phyloP scores from a whole-genome alignment of 768 basidiomycete species.

The Pisolithus microcarpus region DNA sequence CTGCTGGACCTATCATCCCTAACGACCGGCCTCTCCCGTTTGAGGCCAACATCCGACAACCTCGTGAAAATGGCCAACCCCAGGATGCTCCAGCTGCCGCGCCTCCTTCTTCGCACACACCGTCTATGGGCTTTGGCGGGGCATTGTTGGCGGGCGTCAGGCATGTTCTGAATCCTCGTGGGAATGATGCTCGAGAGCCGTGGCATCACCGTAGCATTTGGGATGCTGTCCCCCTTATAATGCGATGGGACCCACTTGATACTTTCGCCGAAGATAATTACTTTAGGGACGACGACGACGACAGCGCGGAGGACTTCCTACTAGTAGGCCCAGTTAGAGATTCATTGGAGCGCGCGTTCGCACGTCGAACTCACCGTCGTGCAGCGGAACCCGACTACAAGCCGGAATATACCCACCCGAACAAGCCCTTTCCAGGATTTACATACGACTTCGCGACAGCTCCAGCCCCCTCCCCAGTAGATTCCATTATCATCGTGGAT shows the following conservation, averaged over 20 bases:
- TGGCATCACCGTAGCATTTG: constrained; percentile 13
- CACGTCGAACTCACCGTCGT: constrained; percentile 9
- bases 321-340: constrained; percentile 10
- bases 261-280: constrained; percentile 10
- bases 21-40: constrained; percentile 47
- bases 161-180: constrained; percentile 16
- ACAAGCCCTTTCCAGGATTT: constrained; percentile 51
- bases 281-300: constrained; percentile 10
- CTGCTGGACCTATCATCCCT: constrained; percentile 43
- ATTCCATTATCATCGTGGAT: constrained; percentile 36
- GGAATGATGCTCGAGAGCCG: constrained; percentile 4
- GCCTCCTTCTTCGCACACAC: constrained; percentile 48
- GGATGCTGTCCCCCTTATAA: constrained; percentile 20
- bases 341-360: constrained; percentile 20
- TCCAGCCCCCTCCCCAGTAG: constrained; percentile 26
- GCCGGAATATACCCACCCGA: constrained; percentile 59
- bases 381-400: constrained; percentile 40
- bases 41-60: constrained; percentile 29
- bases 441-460: constrained; percentile 54
- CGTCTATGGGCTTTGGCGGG: constrained; percentile 60
- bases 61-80: constrained; percentile 17
- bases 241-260: constrained; percentile 26
- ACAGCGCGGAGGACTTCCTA: constrained; percentile 6
- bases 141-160: constrained; percentile 44
- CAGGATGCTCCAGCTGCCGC: constrained; percentile 31